phyloP scores from a whole-genome alignment of 139 green algal species.

The Asterochloris sp. region DNA sequence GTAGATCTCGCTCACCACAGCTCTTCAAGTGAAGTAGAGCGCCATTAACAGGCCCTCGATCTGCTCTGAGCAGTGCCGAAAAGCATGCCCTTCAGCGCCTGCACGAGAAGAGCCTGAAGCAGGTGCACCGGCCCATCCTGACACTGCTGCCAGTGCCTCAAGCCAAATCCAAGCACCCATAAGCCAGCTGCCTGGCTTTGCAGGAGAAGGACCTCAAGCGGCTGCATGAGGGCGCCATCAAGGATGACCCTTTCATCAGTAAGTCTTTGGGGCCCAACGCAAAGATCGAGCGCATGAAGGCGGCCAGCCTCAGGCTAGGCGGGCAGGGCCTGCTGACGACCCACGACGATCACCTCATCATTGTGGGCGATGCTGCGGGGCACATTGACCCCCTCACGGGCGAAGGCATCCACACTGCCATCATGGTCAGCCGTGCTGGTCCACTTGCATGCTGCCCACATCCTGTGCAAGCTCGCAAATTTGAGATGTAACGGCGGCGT shows the following conservation, averaged over 20 bases:
- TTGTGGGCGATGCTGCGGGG: conserved; percentile 85
- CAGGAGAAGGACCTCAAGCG: conserved; percentile 71
- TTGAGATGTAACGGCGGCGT: too few species aligned
- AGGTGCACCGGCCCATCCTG: background rate
- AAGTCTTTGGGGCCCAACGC: conserved; percentile 78
- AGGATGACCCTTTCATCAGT: conserved; percentile 73
- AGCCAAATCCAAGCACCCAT: background rate
- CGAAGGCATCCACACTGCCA: conserved; percentile 90
- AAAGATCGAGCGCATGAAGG: conserved; percentile 89
- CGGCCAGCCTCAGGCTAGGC: conserved; percentile 74
- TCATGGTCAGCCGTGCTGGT: conserved; percentile 58
- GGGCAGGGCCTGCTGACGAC: conserved; percentile 61
- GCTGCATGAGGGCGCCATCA: conserved; percentile 87
- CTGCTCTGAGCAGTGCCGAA: too few species aligned
- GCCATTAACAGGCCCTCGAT: too few species aligned
- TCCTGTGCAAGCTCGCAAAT: too few species aligned
- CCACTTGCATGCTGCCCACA: background rate
- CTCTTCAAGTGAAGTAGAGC: too few species aligned
- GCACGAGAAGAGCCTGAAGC: too few species aligned
- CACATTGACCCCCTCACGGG: conserved; percentile 90
- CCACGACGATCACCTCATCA: conserved; percentile 84
- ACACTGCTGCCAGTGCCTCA: background rate
- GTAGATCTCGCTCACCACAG: too few species aligned
- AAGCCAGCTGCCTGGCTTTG: background rate
- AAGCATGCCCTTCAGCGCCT: too few species aligned